These are phyloP conservation scores for Hygrophoropsis aurantiaca DNA, from an alignment of 768 basidiomycete species.

Conservation along the genomic window DNA sequence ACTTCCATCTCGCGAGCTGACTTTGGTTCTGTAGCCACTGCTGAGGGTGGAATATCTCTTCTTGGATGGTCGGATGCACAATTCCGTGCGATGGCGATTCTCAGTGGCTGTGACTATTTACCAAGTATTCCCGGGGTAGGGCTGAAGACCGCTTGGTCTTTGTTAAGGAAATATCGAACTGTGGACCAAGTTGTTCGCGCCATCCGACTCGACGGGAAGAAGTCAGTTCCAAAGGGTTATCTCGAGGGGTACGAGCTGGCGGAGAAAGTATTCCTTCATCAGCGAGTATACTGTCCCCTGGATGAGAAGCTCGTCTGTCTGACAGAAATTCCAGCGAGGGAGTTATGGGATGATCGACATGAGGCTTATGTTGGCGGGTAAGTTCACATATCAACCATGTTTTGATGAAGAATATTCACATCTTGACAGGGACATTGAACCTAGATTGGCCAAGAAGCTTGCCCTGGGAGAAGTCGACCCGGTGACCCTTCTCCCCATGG, in stretches of 20 bases:
- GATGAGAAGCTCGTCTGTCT: conserved; percentile 67
- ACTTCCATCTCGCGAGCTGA: conserved; percentile 64
- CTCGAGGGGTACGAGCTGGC: conserved; percentile 73
- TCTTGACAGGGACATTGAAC: conserved; percentile 57
- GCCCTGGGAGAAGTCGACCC: conserved; percentile 75
- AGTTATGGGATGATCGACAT: conserved; percentile 53
- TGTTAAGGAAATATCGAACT: conserved; percentile 84
- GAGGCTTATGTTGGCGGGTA: conserved; percentile 76
- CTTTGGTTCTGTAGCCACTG: conserved; percentile 58
- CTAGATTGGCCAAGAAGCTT: conserved; percentile 60
- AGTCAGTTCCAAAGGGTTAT: conserved; percentile 77
- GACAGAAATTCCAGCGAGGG: conserved; percentile 53
- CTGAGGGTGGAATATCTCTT: conserved; percentile 66
- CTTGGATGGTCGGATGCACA: conserved; percentile 87
- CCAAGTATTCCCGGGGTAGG: conserved; percentile 90
- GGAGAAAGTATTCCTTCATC: conserved; percentile 90
- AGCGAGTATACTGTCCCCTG: conserved; percentile 85
- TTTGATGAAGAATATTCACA: not conserved
- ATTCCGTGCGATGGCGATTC: conserved; percentile 91
- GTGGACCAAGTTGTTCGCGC: conserved; percentile 80
- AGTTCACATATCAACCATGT: conserved; percentile 23
- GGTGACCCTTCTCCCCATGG: conserved; percentile 62
- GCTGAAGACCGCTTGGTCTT: conserved; percentile 84
- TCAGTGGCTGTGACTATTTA: conserved; percentile 92
- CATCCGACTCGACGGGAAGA: conserved; percentile 80